Base-by-base conservation (phyloP, 1,284 basidiomycete species). In the Blastosporella zonata region DNA sequence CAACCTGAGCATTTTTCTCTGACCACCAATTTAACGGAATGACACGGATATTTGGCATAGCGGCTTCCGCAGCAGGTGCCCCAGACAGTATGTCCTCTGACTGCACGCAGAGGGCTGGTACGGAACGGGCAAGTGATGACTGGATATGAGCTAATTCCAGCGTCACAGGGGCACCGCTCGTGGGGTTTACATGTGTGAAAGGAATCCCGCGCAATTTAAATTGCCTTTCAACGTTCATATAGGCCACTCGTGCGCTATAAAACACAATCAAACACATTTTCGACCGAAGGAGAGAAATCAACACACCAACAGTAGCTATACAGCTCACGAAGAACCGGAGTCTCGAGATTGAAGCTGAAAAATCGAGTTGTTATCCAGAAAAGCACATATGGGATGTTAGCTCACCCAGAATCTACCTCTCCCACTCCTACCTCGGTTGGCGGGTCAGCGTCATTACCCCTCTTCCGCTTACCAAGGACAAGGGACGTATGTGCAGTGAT, bases 11-110 rank as follows among this genome's bases (percentile, higher is more conserved):
- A 52, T 79, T 81, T 53, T 82, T 78, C 38, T 84, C 82, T 23
- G 86, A 86, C 90, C 93, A 94, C 93, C 93, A 96, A 57, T 93
- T 86, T 21, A 90, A 75, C 3, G 93, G 86, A 53, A 91, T 86
- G 45, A 97, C 82, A 36, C 86, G 86, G 44, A 96, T 91, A 62
- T 93, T 93, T 5, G 88, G 86, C 83, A 92, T 90, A 6, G 90
- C 90, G 2, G 91, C 90, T 60, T 92, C 89, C n/a, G 84, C 86
- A 1, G 90, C 87, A 2, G 86, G 84, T 1, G 87, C 87, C 10
- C 85, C 87, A 0, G 85, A 84, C 22, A 94, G 74, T 40, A 96
- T 84, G 55, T 92, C 82, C 17, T 79, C 74, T 0, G 92, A 87
- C 55, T 88, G 81, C 21, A 96, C 88, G 54, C 87, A 90, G 4